Evolutionary conservation across 2,329 filamentous ascomycete species (phyloP).

Genomic region (Neofusicoccum laricinum): DNA sequence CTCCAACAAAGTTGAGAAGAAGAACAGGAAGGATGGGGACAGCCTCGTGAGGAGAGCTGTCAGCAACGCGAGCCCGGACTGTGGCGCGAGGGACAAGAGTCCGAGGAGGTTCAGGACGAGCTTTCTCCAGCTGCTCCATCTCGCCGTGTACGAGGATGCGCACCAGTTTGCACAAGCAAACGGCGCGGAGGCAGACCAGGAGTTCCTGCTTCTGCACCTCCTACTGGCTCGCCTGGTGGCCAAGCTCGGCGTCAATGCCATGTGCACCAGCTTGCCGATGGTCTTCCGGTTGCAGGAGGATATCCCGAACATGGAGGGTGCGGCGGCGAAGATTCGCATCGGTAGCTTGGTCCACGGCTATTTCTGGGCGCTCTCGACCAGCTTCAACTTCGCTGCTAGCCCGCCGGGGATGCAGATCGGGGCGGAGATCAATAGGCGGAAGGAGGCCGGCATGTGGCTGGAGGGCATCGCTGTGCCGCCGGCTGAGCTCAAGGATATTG

Average conservation of each 20-base stretch:
- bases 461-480: slow-evolving; percentile 70
- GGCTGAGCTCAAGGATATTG: slow-evolving; percentile 59
- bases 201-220: slow-evolving; percentile 73
- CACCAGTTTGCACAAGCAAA: slow-evolving; percentile 61
- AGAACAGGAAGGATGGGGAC: slow-evolving; percentile 37
- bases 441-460: slow-evolving; percentile 75
- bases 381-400: slow-evolving; percentile 72
- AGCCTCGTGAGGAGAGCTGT: slow-evolving; percentile 41
- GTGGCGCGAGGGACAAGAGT: slow-evolving; percentile 9
- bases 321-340: slow-evolving; percentile 71
- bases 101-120: slow-evolving; percentile 57
- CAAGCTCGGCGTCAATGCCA: slow-evolving; percentile 78
- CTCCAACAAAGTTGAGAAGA: slow-evolving; percentile 39
- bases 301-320: slow-evolving; percentile 61
- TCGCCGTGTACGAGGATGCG: slow-evolving; percentile 86
- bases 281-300: slow-evolving; percentile 84
- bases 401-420: slow-evolving; percentile 68
- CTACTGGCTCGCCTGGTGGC: slow-evolving; percentile 72
- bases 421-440: slow-evolving; percentile 72
- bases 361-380: slow-evolving; percentile 74
- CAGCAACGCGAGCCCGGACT: slow-evolving; percentile 7
- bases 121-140: slow-evolving; percentile 78
- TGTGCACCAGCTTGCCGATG: slow-evolving; percentile 79
- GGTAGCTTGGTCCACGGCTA: slow-evolving; percentile 87
- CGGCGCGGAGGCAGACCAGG: slow-evolving; percentile 45